These are phyloP conservation scores for Pichia sp. DNA, from an alignment of 1,139 yeast species.

Conservation along the genomic window DNA sequence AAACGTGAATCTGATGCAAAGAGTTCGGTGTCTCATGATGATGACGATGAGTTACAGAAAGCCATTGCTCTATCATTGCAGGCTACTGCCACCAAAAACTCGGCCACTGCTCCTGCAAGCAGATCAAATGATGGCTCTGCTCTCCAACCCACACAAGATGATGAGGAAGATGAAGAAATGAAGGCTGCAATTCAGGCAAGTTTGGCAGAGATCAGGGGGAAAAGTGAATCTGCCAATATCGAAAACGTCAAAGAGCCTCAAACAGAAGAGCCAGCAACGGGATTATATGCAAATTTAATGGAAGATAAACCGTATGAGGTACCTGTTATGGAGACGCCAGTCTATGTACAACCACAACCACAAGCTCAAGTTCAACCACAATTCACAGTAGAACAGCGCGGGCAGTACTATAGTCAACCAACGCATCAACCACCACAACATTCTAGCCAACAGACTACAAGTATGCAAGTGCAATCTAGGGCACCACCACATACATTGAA, in stretches of 20 bases:
- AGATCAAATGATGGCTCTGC: too few species aligned
- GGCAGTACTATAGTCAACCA: too few species aligned
- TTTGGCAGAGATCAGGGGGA: conserved; percentile 56
- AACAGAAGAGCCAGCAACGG: conserved; percentile 14
- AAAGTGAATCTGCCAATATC: not conserved
- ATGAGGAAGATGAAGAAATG: conserved; percentile 83
- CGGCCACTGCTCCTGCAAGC: not conserved
- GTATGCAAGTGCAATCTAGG: not conserved
- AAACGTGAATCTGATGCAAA: not conserved
- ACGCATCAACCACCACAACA: too few species aligned
- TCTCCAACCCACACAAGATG: conserved; percentile 39
- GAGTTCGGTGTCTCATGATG: conserved; percentile 30
- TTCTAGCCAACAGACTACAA: conserved; percentile 1
- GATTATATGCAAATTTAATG: conserved; percentile 22
- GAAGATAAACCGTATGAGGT: conserved; percentile 1
- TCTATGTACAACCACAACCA: conserved; percentile 17
- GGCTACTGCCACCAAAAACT: conserved; percentile 30
- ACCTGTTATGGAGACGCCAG: not conserved
- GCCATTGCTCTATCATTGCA: conserved; percentile 76
- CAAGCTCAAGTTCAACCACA: conserved; percentile 11
- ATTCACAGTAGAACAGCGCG: too few species aligned
- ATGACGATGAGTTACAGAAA: conserved; percentile 68
- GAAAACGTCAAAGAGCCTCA: conserved; percentile 11
- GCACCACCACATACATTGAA: conserved; percentile 22
- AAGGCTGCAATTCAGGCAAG: conserved; percentile 96